Conservation (phyloP, 352 stramenopile species). For the Phytophthora cryptogea region DNA sequence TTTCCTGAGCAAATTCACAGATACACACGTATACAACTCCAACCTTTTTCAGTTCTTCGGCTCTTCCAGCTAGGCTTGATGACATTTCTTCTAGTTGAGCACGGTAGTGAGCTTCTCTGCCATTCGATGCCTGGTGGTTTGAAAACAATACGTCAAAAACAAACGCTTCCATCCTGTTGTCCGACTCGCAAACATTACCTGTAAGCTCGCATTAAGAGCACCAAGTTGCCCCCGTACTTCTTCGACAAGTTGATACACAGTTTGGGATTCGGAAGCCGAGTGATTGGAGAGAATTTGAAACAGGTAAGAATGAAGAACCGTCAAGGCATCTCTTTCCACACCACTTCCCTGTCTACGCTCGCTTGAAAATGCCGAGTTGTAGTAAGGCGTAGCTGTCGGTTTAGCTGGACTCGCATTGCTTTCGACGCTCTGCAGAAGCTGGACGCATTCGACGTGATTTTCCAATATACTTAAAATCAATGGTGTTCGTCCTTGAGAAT, state of each 20-base stretch:
- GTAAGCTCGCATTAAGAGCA: conserved; percentile 30
- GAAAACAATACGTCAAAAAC: conserved; percentile 7
- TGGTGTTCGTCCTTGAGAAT: conserved; percentile 61
- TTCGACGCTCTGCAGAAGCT: conserved; percentile 53
- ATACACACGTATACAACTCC: not conserved
- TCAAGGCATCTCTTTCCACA: conserved; percentile 30
- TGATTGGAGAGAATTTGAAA: conserved; percentile 28
- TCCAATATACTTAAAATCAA: conserved; percentile 74
- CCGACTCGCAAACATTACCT: conserved; percentile 18
- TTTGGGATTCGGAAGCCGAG: conserved; percentile 27
- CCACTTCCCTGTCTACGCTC: conserved; percentile 13
- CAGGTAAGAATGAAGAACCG: conserved; percentile 29
- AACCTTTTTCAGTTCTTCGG: conserved; percentile 36
- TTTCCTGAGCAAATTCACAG: not conserved
- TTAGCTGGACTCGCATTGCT: conserved; percentile 15
- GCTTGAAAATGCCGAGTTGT: conserved; percentile 8
- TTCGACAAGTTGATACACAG: conserved; percentile 34
- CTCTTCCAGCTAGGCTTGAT: conserved; percentile 13
- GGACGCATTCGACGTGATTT: conserved; percentile 67
- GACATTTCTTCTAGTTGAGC: conserved; percentile 28
- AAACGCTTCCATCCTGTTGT: not conserved
- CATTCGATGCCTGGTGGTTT: conserved; percentile 22
- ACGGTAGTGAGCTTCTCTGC: conserved; percentile 28
- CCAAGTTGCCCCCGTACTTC: conserved; percentile 34
- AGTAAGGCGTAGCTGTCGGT: conserved; percentile 8